These are phyloP conservation scores for Phytopythium mirpurense DNA, from an alignment of 352 stramenopile genomes.

Conservation along the genomic window DNA sequence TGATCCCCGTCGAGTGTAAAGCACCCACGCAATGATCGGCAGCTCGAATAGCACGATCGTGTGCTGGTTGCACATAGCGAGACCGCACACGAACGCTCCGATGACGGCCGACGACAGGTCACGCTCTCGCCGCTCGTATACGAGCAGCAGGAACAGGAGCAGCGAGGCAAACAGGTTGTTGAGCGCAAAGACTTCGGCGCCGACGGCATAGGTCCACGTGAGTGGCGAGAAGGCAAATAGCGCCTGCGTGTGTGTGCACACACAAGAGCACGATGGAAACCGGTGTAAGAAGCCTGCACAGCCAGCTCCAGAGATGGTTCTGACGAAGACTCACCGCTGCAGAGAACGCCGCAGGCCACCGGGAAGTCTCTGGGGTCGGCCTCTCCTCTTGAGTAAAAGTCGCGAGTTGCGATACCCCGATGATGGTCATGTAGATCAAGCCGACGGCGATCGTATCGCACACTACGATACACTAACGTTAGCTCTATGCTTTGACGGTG, in stretches of 20 bases:
- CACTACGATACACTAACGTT: no score
- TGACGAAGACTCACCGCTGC: conserved; percentile 34
- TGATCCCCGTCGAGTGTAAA: conserved; percentile 38
- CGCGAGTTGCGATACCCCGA: conserved; percentile 6
- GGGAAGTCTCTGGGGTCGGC: neutral
- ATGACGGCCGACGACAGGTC: conserved; percentile 20
- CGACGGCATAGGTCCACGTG: conserved; percentile 93
- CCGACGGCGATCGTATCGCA: conserved; percentile 48
- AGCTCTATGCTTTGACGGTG: no score
- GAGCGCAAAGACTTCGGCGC: conserved; percentile 95
- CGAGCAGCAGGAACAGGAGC: conserved; percentile 66
- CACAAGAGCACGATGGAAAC: no score
- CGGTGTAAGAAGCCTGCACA: no score
- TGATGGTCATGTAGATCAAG: conserved; percentile 51
- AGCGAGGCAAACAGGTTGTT: conserved; percentile 91
- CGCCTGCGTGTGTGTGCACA: no score
- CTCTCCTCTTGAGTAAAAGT: neutral
- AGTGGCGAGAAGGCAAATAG: conserved; percentile 92
- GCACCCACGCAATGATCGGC: conserved; percentile 78
- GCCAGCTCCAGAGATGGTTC: neutral
- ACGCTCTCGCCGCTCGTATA: conserved; percentile 25
- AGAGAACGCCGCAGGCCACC: conserved; percentile 37
- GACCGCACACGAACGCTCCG: conserved; percentile 87
- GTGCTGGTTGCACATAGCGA: conserved; percentile 96
- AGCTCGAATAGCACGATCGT: conserved; percentile 92